phyloP scores from a whole-genome alignment of 345 rosid genomes.

The Acer yangbiense region DNA sequence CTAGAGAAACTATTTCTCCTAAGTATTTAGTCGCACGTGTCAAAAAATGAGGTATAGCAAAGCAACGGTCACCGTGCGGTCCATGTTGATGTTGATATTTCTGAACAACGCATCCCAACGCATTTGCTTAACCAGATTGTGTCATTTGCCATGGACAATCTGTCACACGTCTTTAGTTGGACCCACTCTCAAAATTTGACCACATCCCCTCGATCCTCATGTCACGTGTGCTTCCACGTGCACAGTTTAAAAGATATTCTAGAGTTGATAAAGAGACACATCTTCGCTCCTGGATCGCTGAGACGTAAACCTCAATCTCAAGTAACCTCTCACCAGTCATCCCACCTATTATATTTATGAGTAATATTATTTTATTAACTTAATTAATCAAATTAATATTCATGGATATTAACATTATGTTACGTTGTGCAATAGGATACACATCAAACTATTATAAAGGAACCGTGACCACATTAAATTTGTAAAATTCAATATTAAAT shows the following conservation, averaged over 20 bases:
- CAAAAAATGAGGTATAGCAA: neutral
- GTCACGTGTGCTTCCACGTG: constrained; percentile 4
- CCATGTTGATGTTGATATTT: neutral
- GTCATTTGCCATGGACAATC: neutral
- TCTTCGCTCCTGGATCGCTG: neutral
- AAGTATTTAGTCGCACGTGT: neutral
- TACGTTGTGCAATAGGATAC: neutral
- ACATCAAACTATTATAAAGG: neutral
- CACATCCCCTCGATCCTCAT: neutral
- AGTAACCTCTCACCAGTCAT: constrained; percentile 3
- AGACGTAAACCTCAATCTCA: constrained; percentile 21
- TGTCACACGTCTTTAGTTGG: neutral
- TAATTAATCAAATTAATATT: neutral
- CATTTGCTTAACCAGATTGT: neutral
- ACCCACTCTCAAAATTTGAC: neutral
- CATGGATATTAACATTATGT: neutral
- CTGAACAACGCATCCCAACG: neutral
- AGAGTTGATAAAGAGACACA: neutral
- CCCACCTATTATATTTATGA: neutral
- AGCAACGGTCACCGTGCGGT: neutral
- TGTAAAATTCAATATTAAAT: too few species aligned
- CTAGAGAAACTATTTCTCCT: too few species aligned
- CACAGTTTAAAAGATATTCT: neutral
- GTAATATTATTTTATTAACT: neutral
- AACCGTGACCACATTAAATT: too few species aligned